A percentile compares a stretch with the other conserved stretches of the same genome.
phyloP scores from a whole-genome alignment of 148 eudicot species.

The Amaranthus cruentus region DNA sequence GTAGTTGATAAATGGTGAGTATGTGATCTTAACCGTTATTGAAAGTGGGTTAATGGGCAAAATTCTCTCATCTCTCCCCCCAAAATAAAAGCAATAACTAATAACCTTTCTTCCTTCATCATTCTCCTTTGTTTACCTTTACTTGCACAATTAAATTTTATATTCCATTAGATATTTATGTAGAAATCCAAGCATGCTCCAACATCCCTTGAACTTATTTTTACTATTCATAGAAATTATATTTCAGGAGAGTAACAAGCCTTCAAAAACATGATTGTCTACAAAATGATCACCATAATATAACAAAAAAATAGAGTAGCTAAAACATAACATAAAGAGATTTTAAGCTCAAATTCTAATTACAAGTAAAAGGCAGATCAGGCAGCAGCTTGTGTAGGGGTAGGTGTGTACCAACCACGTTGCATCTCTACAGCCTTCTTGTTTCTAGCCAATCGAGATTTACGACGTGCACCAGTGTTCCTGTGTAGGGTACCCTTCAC shows the following conservation, averaged over 20 bases:
- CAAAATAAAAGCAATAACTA: too few species aligned
- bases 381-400: conserved; percentile 30
- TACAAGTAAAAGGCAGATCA: conserved; percentile 6
- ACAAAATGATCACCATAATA: conserved; percentile 1
- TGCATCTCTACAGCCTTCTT: conserved; percentile 78
- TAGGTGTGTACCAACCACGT: conserved; percentile 84
- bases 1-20: too few species aligned
- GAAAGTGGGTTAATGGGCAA: too few species aligned
- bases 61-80: too few species aligned
- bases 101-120: too few species aligned
- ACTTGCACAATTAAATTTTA: too few species aligned
- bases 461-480: conserved; percentile 83
- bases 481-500: conserved; percentile 70
- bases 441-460: conserved; percentile 80
- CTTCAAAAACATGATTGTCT: not conserved
- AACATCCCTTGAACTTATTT: too few species aligned
- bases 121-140: too few species aligned
- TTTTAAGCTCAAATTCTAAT: conserved; percentile 5
- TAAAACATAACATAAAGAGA: conserved; percentile 15
- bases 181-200: too few species aligned
- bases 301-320: conserved; percentile 7
- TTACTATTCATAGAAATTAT: too few species aligned
- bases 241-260: not conserved
- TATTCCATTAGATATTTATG: too few species aligned
- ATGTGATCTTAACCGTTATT: too few species aligned